These are phyloP conservation scores for Ceratocystis variospora DNA, from an alignment of 2,329 filamentous ascomycete genomes.

Conservation along the genomic window DNA sequence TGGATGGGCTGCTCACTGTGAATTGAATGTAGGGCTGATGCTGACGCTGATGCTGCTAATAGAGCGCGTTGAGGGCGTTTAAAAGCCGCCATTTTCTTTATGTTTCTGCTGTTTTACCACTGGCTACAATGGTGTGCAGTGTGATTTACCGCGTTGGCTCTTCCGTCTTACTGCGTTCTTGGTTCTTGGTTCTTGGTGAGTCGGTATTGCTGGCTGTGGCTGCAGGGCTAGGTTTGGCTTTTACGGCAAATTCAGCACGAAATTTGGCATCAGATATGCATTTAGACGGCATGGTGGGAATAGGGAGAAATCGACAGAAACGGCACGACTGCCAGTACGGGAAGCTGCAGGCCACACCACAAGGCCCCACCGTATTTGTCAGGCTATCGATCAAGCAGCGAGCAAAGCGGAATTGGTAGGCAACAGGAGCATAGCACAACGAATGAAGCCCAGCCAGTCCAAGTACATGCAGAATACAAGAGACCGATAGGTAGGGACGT, in stretches of 20 bases:
- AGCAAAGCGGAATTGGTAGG: not conserved
- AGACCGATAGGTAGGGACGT: not conserved
- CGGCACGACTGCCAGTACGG: not conserved
- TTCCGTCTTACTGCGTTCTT: not conserved
- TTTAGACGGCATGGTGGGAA: not conserved
- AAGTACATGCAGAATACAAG: not conserved
- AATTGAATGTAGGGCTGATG: constrained; percentile 8
- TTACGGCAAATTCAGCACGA: not conserved
- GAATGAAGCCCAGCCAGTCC: not conserved
- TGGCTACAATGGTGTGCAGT: not conserved
- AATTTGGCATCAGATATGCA: constrained; percentile 4
- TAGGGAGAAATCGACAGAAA: not conserved
- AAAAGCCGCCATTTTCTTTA: constrained; percentile 1
- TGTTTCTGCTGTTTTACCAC: not conserved
- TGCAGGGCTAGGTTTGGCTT: not conserved
- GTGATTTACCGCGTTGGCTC: not conserved
- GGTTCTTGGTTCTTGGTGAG: too few relatives aligned
- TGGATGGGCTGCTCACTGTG: constrained; percentile 4
- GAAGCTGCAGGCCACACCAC: not conserved
- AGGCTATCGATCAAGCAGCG: not conserved
- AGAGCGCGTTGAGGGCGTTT: not conserved
- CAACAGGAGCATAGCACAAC: not conserved
- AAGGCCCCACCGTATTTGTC: not conserved
- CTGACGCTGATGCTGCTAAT: not conserved
- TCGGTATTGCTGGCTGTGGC: not conserved